Base-by-base conservation (phyloP, 768 basidiomycete species). In the Tylopilus intermedius region DNA sequence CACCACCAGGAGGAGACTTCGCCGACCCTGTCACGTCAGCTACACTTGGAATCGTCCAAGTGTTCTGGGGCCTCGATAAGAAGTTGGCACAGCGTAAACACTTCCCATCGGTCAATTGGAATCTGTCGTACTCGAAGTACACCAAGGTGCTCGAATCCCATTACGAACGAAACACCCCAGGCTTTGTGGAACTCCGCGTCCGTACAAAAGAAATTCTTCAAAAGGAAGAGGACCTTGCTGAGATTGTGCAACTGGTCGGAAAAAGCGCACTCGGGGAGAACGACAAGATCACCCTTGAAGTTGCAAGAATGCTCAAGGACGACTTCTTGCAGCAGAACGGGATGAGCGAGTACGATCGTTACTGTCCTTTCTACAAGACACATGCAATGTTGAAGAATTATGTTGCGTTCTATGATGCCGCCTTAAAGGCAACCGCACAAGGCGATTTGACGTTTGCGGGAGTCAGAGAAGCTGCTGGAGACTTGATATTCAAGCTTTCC, bases 91-190 rank as follows among this genome's bases (percentile, higher is more conserved):
- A 98, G 69, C 82, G 95, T 57, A 98, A 99, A 71, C 94, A 99
- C 69, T 99, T 99, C 80, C 96, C 96, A 2, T 96, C 94, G n/a
- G 95, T 99, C 70, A 97, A 99, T 74, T 99, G 96, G 96, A 96
- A 86, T 59, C 75, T 96, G n/a, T 99, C 96, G 9, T 98, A 98
- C 71, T 98, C 96, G 54, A 99, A 99, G 71, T 98, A 99, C 72
- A 89, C 86, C 57, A 94, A 94, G 67, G 84, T 94, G 9, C 81
- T 97, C 38, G 94, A 95, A 62, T 81, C 88, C 1, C 86, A 94
- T 71, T 99, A 98, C 71, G 94, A 98, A 70, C 73, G 77, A 40
- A 86, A 85, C 47, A 86, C 91, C 62, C 90, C 93, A 4, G 95
- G 93, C n/a, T 99, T 99, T 72, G 84, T 97, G 35, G 91, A 95